These are phyloP conservation scores for Aspergillus steynii DNA, from an alignment of 495 filamentous ascomycete species.

Conservation along the genomic window DNA sequence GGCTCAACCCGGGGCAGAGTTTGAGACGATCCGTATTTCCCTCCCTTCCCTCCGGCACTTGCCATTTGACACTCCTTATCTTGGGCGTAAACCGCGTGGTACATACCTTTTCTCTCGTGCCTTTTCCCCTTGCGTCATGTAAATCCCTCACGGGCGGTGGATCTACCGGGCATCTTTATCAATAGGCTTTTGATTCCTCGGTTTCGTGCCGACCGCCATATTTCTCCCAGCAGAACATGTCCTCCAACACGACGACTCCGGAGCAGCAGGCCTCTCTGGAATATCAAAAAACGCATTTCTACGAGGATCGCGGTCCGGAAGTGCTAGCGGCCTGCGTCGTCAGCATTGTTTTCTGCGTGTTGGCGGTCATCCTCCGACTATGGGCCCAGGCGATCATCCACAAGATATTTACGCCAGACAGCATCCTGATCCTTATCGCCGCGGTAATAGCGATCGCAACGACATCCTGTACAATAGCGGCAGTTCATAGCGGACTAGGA, in stretches of 20 bases:
- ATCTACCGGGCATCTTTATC: neutral
- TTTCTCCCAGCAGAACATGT: neutral
- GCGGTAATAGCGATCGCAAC: neutral
- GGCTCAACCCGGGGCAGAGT: neutral
- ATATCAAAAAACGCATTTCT: neutral
- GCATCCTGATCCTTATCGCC: neutral
- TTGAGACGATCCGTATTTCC: neutral
- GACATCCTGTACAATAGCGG: neutral
- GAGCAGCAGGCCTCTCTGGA: neutral
- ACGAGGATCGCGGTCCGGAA: neutral
- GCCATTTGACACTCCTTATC: neutral
- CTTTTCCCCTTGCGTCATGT: neutral
- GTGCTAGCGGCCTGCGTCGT: neutral
- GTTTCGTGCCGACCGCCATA: neutral
- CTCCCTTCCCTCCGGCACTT: neutral
- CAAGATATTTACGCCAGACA: neutral
- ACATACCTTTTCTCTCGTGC: neutral
- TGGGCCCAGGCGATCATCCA: neutral
- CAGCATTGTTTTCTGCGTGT: neutral
- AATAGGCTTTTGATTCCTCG: neutral
- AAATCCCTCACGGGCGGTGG: neutral
- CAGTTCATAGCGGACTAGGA: neutral
- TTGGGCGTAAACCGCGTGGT: neutral
- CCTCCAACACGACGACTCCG: neutral
- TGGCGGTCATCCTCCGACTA: neutral